phyloP scores from a whole-genome alignment of 139 green algal species.

The Closterium sp. region DNA sequence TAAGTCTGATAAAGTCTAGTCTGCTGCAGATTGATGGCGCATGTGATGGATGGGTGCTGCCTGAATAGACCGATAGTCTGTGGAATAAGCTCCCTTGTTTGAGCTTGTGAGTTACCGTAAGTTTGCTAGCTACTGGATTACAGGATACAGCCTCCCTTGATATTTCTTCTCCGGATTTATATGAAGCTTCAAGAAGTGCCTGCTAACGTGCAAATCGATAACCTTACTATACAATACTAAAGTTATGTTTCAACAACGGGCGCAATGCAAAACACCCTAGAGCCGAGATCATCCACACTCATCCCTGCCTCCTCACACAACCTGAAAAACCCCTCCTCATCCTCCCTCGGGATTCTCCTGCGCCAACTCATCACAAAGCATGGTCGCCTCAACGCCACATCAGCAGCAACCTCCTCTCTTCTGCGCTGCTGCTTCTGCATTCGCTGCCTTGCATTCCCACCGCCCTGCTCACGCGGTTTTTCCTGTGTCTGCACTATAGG shows the following conservation, averaged over 20 bases:
- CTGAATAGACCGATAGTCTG: too few relatives aligned
- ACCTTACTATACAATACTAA: too few relatives aligned
- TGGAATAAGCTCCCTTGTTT: too few relatives aligned
- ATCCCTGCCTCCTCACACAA: conserved; percentile 31
- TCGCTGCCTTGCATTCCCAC: background rate
- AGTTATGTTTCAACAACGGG: background rate
- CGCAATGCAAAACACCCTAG: conserved; percentile 13
- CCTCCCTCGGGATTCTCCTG: conserved; percentile 29
- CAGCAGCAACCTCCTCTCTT: background rate
- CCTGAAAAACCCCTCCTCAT: conserved; percentile 47
- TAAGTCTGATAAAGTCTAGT: too few relatives aligned
- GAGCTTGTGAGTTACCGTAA: too few relatives aligned
- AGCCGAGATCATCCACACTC: conserved; percentile 21
- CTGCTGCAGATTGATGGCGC: too few relatives aligned
- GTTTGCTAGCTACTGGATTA: too few relatives aligned
- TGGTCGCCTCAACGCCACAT: background rate
- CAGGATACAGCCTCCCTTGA: too few relatives aligned
- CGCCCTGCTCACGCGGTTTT: background rate
- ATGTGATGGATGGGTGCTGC: too few relatives aligned
- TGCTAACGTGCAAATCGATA: too few relatives aligned
- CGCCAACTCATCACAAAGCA: conserved; percentile 52
- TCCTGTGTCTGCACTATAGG: background rate
- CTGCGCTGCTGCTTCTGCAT: background rate
- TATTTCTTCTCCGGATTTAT: too few relatives aligned
- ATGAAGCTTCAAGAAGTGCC: too few relatives aligned